Evolutionary conservation across 2,329 filamentous ascomycete species (phyloP).

Genomic region (Aureobasidium vineae): DNA sequence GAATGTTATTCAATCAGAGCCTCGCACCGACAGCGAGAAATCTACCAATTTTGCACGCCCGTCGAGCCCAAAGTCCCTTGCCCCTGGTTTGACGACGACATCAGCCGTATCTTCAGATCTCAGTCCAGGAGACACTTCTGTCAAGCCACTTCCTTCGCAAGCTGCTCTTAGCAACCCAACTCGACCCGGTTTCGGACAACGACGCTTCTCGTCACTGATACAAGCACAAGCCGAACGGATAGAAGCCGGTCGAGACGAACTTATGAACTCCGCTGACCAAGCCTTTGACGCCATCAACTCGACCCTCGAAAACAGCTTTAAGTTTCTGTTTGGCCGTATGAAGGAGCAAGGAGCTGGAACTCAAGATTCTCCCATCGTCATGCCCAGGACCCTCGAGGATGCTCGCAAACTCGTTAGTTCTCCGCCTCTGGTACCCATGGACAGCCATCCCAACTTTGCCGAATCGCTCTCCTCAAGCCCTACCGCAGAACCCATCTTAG

Average conservation of each 20-base stretch:
- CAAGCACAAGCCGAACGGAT: constrained; percentile 80
- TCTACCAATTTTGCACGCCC: constrained; percentile 41
- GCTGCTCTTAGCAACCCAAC: constrained; percentile 31
- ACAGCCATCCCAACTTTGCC: constrained; percentile 5
- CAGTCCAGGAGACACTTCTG: constrained; percentile 9
- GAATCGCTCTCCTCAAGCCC: background rate
- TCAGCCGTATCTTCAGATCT: constrained; percentile 27
- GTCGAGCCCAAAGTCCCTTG: constrained; percentile 33
- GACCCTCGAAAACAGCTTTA: constrained; percentile 88
- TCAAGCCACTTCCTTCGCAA: constrained; percentile 36
- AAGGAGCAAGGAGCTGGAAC: constrained; percentile 61
- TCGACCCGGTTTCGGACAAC: constrained; percentile 59
- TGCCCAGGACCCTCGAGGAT: constrained; percentile 91
- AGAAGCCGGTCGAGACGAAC: constrained; percentile 67
- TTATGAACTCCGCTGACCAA: constrained; percentile 83
- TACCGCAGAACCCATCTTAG: constrained; percentile 34
- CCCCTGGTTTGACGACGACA: constrained; percentile 37
- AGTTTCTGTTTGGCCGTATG: constrained; percentile 84
- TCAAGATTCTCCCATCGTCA: constrained; percentile 43
- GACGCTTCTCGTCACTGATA: constrained; percentile 80
- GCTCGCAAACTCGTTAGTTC: constrained; percentile 84
- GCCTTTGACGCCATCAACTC: constrained; percentile 87
- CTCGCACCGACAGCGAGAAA: constrained; percentile 28
- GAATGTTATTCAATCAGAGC: constrained; percentile 52
- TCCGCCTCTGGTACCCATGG: constrained; percentile 48